Base-by-base conservation (phyloP, 1,284 basidiomycete genomes). In the Cryptococcus maquisensis region DNA sequence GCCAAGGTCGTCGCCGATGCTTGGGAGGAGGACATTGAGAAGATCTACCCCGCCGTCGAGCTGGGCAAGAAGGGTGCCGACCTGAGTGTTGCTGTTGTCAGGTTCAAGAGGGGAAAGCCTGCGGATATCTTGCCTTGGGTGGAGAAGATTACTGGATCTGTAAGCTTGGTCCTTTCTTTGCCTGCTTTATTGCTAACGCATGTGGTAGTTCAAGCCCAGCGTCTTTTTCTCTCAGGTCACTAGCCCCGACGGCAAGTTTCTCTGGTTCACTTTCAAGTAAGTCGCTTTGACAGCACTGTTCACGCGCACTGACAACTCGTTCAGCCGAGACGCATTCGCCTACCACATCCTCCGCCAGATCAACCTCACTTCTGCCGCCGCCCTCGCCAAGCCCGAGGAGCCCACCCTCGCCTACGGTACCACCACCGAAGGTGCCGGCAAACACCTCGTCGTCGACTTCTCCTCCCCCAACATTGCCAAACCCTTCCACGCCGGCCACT, bases 391-490 rank as follows among this genome's bases (percentile, higher is more conserved):
- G 45, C 68, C 71, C 39, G 55, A 61, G 13, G 62, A 65, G 47
- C 55, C 62, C 23, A 71, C 90, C 68, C 73, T 80, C 38, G 80
- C 80, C 2, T 93, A 89, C 66, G 90, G 90, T 18, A 82, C 82
- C 2, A 89, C 88, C 71, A 78, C 79, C 15, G 81, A 81, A n/a
- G 90, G 88, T 4, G 78, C 81, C 49, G 90, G 90, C 41, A 92
- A 95, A 78, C 68, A 69, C 63, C 57, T 75, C 59, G 56, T 74
- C 44, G 88, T 83, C 61, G 82, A 98, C 75, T 98, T 94, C 77
- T 96, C 92, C 0, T 91, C 89, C 4, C 94, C 95, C 18, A 98
- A 99, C 75, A 98, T 98, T 69, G 95, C 96, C 38, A 99, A 99
- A 75, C 89, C 89, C 5, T 98, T 98, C 84, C 95, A 98, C 70